Evolutionary conservation across 352 stramenopile species (phyloP).

Genomic region (Globisporangium megalacanthum): DNA sequence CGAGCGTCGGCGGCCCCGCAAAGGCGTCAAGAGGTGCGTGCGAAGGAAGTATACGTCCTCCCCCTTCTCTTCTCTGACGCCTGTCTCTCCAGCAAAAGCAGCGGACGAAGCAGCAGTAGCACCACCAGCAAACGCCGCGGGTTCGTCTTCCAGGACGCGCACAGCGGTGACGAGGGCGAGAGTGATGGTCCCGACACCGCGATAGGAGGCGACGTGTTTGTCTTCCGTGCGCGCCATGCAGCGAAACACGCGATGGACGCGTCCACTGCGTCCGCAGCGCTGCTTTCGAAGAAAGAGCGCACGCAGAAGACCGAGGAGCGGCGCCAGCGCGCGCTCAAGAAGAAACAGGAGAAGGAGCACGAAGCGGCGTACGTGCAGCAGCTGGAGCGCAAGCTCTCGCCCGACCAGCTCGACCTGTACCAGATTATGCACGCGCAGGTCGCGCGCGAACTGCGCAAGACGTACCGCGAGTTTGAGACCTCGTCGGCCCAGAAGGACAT

Average conservation of each 20-base stretch:
- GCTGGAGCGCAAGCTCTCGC: constrained; percentile 22
- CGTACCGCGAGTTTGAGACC: constrained; percentile 58
- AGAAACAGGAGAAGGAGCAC: constrained; percentile 25
- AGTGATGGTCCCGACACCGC: constrained; percentile 11
- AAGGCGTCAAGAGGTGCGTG: constrained; percentile 28
- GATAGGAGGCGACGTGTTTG: constrained; percentile 30
- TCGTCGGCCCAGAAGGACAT: constrained; percentile 55
- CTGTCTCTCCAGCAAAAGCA: not conserved
- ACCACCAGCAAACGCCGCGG: constrained; percentile 28
- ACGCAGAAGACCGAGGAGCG: constrained; percentile 36
- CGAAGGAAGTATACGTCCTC: not conserved
- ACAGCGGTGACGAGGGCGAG: constrained; percentile 12
- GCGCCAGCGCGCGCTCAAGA: constrained; percentile 23
- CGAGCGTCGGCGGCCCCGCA: constrained; percentile 48
- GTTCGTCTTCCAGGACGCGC: constrained; percentile 42
- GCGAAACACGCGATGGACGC: constrained; percentile 29
- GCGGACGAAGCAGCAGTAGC: constrained; percentile 10
- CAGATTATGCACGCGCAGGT: constrained; percentile 50
- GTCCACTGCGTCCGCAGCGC: constrained; percentile 31
- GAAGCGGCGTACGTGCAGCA: constrained; percentile 12
- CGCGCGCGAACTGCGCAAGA: constrained; percentile 60
- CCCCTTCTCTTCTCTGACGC: not conserved
- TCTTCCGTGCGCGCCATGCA: constrained; percentile 39
- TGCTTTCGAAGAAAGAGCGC: constrained; percentile 47
- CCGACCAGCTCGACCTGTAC: constrained; percentile 56